A percentile compares a stretch with the other conserved stretches of the same genome.
Evolutionary conservation across 495 filamentous ascomycete species (phyloP).

Genomic region (Platismatia glauca): DNA sequence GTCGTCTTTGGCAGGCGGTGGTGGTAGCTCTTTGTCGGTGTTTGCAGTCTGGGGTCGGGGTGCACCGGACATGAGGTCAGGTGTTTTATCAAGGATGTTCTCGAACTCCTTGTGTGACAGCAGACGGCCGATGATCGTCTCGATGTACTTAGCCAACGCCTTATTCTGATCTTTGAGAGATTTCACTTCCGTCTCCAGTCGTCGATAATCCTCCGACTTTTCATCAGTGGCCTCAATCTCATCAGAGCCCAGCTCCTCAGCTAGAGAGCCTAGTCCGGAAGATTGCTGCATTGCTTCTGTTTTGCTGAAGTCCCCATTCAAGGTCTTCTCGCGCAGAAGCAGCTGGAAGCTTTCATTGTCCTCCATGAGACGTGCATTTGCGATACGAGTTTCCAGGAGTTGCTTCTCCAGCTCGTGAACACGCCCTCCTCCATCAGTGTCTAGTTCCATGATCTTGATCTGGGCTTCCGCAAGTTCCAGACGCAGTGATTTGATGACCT

Average conservation of each 20-base stretch:
- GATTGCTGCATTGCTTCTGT: conserved; percentile 66
- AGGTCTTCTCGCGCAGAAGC: conserved; percentile 81
- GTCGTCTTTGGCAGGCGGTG: conserved; percentile 55
- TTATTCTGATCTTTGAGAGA: conserved; percentile 91
- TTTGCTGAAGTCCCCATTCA: conserved; percentile 86
- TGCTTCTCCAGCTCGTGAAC: conserved; percentile 80
- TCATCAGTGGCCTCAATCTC: conserved; percentile 41
- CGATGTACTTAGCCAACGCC: conserved; percentile 91
- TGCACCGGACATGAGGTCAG: conserved; percentile 44
- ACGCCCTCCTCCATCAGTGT: conserved; percentile 79
- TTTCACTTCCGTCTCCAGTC: conserved; percentile 70
- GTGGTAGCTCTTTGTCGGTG: conserved; percentile 77
- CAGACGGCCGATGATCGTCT: conserved; percentile 92
- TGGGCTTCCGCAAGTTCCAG: conserved; percentile 90
- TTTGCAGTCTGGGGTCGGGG: conserved; percentile 31
- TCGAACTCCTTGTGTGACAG: conserved; percentile 93
- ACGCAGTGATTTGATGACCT: conserved; percentile 82
- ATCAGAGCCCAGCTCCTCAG: conserved; percentile 74
- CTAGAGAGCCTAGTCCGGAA: conserved; percentile 53
- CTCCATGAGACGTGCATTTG: conserved; percentile 92
- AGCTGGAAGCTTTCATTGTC: conserved; percentile 98
- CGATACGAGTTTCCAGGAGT: conserved; percentile 82
- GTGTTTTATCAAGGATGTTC: conserved; percentile 73
- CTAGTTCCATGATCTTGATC: conserved; percentile 89
- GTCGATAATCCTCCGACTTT: conserved; percentile 49